Conservation (phyloP, 495 filamentous ascomycete genomes). For the Aspergillus carlsbadensis region DNA sequence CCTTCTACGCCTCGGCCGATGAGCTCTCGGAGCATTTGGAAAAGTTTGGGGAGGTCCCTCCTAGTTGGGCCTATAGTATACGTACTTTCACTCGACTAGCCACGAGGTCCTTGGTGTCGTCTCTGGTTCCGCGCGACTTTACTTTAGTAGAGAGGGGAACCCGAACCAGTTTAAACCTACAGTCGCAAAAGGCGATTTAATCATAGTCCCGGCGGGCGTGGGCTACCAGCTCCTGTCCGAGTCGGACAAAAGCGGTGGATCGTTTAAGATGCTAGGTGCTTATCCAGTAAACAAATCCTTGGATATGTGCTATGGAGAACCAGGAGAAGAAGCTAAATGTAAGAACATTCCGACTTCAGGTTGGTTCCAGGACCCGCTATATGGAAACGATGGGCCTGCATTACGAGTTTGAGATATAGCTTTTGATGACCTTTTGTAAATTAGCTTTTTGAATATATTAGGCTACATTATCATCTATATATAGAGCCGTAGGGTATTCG, state of each 20-base stretch:
- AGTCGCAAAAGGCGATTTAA: conserved; percentile 60
- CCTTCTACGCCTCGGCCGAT: conserved; percentile 47
- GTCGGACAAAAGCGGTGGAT: conserved; percentile 33
- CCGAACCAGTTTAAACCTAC: conserved; percentile 52
- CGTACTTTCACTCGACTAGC: conserved; percentile 65
- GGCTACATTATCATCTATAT: conserved; percentile 16
- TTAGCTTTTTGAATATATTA: conserved; percentile 1
- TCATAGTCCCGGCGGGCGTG: conserved; percentile 67
- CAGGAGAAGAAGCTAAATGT: conserved; percentile 50
- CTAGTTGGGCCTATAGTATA: conserved; percentile 70
- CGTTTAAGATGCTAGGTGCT: conserved; percentile 65
- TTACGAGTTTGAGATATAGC: conserved; percentile 31
- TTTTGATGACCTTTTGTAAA: not conserved
- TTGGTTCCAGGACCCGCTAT: conserved; percentile 65
- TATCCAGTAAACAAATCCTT: conserved; percentile 59
- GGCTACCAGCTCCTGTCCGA: conserved; percentile 62
- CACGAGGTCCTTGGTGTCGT: conserved; percentile 66
- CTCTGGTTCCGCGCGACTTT: conserved; percentile 57
- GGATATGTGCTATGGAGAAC: conserved; percentile 70
- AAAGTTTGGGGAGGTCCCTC: conserved; percentile 50
- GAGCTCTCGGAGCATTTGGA: conserved; percentile 54
- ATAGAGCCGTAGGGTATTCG: conserved; percentile 11
- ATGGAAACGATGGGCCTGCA: conserved; percentile 54
- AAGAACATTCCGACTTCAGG: conserved; percentile 42
- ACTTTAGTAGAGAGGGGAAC: conserved; percentile 67